Percentiles rank a stretch among this genome's conserved stretches.
Conservation (phyloP, 257 asterid species). For the Solanum boliviense region DNA sequence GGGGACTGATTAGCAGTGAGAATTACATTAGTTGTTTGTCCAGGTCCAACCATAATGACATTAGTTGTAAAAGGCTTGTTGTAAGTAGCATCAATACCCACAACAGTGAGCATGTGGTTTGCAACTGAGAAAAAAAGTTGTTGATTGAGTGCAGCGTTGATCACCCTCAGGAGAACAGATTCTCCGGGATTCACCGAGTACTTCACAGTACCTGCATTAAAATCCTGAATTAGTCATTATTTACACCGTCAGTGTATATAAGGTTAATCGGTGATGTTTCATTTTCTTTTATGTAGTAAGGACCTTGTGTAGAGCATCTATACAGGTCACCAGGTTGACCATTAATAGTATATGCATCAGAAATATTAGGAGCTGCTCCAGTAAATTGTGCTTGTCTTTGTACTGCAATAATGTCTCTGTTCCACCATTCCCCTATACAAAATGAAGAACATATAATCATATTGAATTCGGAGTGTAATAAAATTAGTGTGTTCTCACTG, state of each 20-base stretch:
- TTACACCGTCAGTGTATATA: not conserved
- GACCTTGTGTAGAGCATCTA: slow-evolving; percentile 32
- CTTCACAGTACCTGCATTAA: slow-evolving; percentile 29
- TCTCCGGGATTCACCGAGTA: slow-evolving; percentile 39
- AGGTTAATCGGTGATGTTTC: not conserved
- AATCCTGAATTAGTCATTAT: not conserved
- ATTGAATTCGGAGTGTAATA: not conserved
- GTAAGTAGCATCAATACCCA: slow-evolving; percentile 46
- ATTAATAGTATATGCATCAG: slow-evolving; percentile 69
- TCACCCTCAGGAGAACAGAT: slow-evolving; percentile 37
- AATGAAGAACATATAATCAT: not conserved
- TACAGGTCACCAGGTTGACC: slow-evolving; percentile 77
- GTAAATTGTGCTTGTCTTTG: slow-evolving; percentile 45
- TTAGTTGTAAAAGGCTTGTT: slow-evolving; percentile 41
- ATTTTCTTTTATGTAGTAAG: not conserved
- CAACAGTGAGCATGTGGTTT: slow-evolving; percentile 50
- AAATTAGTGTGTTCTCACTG: not conserved
- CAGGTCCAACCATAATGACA: slow-evolving; percentile 60
- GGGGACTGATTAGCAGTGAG: slow-evolving; percentile 42
- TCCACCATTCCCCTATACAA: slow-evolving; percentile 72
- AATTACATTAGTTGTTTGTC: slow-evolving; percentile 55
- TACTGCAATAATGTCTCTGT: slow-evolving; percentile 44
- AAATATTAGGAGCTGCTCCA: slow-evolving; percentile 68
- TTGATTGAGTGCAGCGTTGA: slow-evolving; percentile 68
- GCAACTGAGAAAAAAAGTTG: slow-evolving; percentile 53